Evolutionary conservation across 768 basidiomycete genomes (phyloP), one percentile per base, ranked within the genome.

Genomic region (Psilocybe cyanescens): DNA sequence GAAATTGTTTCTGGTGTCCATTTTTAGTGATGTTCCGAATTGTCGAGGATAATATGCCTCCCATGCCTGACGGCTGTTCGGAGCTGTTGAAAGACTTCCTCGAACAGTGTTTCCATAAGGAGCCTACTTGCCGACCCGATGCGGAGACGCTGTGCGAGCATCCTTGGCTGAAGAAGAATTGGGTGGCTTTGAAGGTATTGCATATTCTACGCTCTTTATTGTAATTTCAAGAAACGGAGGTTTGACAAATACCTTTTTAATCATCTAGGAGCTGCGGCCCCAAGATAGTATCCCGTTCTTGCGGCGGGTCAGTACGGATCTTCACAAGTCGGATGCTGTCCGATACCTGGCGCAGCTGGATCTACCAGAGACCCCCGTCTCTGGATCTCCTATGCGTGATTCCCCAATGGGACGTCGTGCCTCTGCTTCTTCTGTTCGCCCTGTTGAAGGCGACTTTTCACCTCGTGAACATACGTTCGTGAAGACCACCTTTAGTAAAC

Each of bases 201-300:
- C 9, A 30, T n/a, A 11, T 12, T 3, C 24, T 24, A 24, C 24
- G 24, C 24, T 28, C 47, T 11, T 49, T 6, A 12, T 31, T n/a
- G 8, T 9, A 16, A 51, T 30, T 31, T n/a, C 9, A 53, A 35
- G 4, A 31, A 33, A 19, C 51, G 29, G 17, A 37, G 29, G 14
- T 14, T 5, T 33, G 24, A n/a, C 16, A 11, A 16, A 17, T 29
- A 62, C 58, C 24, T 19, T 16, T 51, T 35, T 52, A 30, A 46
- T 35, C 39, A 55, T 59, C 16, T 62, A 91, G 88, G 90, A 94
- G 67, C 78, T 97, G 31, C 90, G 93, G 24, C 92, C 91, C 51
- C 92, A 97, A 70, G 97, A 99, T 70, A 95, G 93, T 70, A 92
- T 98, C 37, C 97, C 97, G 8, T 97, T 97, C 82, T 80, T 97